phyloP scores from a whole-genome alignment of 2,329 filamentous ascomycete genomes.

The Cercospora berteroae region DNA sequence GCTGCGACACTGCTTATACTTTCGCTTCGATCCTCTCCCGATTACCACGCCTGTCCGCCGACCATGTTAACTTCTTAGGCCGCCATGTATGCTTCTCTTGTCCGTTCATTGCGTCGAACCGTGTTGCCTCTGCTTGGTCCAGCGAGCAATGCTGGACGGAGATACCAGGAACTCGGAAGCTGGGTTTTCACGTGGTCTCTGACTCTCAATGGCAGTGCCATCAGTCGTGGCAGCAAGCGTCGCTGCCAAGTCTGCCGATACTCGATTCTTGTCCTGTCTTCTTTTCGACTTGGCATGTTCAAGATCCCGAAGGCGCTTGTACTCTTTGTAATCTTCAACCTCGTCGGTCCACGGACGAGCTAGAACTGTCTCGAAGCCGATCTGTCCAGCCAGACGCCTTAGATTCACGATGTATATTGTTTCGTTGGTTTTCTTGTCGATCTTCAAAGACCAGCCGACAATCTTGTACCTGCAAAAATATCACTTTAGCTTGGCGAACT shows the following conservation, averaged over 20 bases:
- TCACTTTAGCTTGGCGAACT: not conserved
- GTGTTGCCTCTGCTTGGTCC: not conserved
- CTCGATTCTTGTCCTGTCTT: not conserved
- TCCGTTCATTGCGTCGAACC: not conserved
- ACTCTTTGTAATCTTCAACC: constrained; percentile 50
- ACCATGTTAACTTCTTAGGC: not conserved
- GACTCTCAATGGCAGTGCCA: not conserved
- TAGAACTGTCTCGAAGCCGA: constrained; percentile 40
- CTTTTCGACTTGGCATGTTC: constrained; percentile 13
- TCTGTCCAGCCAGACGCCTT: constrained; percentile 34
- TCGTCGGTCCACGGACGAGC: constrained; percentile 45
- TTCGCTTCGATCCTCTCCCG: not conserved
- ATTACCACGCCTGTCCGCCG: not conserved
- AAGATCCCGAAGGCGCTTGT: constrained; percentile 42
- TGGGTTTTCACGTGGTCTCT: not conserved
- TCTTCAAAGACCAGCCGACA: constrained; percentile 44
- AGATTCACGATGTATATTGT: constrained; percentile 44
- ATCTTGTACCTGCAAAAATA: constrained; percentile 36
- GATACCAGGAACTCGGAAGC: not conserved
- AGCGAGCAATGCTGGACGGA: not conserved
- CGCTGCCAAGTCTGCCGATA: not conserved
- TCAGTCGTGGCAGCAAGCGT: constrained; percentile 17
- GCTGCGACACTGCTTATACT: not conserved
- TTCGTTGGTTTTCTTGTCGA: constrained; percentile 27
- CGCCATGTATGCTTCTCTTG: not conserved